These are phyloP conservation scores for Mallotus repandus DNA, from an alignment of 441 rosid genomes.

Conservation along the genomic window DNA sequence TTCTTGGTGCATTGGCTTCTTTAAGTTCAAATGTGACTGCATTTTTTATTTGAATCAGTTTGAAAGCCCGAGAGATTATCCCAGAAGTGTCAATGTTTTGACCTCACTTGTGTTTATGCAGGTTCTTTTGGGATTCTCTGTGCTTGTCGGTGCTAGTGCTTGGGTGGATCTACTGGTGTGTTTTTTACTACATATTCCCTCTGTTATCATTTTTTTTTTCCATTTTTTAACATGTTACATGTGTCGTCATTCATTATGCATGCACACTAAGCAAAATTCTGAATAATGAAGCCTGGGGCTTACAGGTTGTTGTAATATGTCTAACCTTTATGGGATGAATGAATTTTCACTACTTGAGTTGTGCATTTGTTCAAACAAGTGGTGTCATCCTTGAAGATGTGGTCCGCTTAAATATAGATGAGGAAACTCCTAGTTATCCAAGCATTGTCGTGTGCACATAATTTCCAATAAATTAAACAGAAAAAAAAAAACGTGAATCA, in stretches of 20 bases:
- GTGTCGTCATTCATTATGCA: background rate
- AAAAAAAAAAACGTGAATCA: background rate
- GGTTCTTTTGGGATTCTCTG: slow-evolving; percentile 97
- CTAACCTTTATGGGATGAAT: background rate
- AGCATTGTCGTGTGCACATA: background rate
- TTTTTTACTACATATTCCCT: slow-evolving; percentile 9
- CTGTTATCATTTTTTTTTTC: background rate
- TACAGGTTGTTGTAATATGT: background rate
- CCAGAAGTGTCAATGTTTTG: background rate
- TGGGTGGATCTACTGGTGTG: slow-evolving; percentile 97
- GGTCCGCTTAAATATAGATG: background rate
- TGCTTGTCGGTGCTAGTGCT: slow-evolving; percentile 96
- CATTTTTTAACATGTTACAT: background rate
- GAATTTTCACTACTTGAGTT: background rate
- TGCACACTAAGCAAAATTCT: background rate
- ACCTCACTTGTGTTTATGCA: slow-evolving; percentile 29
- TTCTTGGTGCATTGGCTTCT: background rate
- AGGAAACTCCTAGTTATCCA: too few species aligned
- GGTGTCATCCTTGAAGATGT: too few species aligned
- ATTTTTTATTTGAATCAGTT: slow-evolving; percentile 7
- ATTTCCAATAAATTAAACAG: background rate
- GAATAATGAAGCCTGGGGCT: background rate
- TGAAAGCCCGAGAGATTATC: background rate
- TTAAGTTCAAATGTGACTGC: background rate
- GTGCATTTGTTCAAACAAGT: background rate